A percentile compares a stretch with the other conserved stretches of the same genome.
phyloP scores from a whole-genome alignment of 2,329 filamentous ascomycete genomes.

The Hansfordia pulvinata region DNA sequence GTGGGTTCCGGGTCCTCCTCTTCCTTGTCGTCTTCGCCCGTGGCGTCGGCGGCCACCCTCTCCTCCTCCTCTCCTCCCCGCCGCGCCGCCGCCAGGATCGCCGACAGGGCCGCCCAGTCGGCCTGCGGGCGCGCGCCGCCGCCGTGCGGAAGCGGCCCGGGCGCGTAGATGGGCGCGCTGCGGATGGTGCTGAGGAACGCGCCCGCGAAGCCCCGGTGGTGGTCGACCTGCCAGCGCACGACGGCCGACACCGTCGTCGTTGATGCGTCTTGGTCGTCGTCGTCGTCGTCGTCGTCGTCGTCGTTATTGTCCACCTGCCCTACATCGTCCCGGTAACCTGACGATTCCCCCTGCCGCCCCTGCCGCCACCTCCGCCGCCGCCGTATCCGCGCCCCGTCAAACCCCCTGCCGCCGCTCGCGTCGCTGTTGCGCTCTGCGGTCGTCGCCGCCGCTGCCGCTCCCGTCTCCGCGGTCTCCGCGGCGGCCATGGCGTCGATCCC shows the following conservation, averaged over 20 bases:
- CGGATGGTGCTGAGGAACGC: constrained; percentile 61
- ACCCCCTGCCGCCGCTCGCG: constrained; percentile 21
- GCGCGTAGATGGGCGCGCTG: constrained; percentile 53
- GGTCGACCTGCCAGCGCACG: constrained; percentile 54
- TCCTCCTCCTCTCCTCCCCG: constrained; percentile 20
- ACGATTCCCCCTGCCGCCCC: too few relatives aligned
- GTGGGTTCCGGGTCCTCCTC: constrained; percentile 18
- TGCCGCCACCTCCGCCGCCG: too few relatives aligned
- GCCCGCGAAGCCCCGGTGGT: constrained; percentile 53
- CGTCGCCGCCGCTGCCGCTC: too few relatives aligned
- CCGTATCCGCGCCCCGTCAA: constrained; percentile 36
- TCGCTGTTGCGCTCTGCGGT: constrained; percentile 20
- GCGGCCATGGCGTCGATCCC: neutral
- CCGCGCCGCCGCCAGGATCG: constrained; percentile 28
- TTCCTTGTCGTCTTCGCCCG: constrained; percentile 9
- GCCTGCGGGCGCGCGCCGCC: too few relatives aligned
- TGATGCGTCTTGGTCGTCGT: too few relatives aligned
- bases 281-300: too few relatives aligned
- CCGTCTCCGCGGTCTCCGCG: too few relatives aligned
- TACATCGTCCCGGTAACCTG: constrained; percentile 32
- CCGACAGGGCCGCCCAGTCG: constrained; percentile 45
- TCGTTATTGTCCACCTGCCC: neutral
- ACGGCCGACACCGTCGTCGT: constrained; percentile 40
- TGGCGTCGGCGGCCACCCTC: constrained; percentile 12
- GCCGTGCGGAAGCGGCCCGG: too few relatives aligned